Evolutionary conservation across 176 grass and related monocot species (phyloP).

Genomic region (Musa schizocarpa): DNA sequence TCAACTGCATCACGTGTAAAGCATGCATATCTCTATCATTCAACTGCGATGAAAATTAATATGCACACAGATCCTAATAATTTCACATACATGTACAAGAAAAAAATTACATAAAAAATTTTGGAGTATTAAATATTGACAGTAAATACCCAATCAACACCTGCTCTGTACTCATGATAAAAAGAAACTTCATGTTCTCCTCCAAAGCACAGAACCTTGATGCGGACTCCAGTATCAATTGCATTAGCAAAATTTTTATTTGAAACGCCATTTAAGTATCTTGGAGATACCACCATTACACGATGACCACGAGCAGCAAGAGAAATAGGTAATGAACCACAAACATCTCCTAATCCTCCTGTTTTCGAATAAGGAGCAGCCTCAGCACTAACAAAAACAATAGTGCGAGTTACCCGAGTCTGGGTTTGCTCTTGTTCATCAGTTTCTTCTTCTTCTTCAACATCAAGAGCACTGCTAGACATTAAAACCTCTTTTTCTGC

Average conservation of each 20-base stretch:
- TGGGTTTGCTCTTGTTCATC: not conserved
- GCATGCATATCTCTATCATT: not conserved
- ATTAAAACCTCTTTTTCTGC: conserved; percentile 5
- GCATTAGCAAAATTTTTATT: conserved; percentile 49
- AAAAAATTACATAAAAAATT: conserved; percentile 7
- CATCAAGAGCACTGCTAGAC: conserved; percentile 1
- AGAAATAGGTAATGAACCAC: conserved; percentile 87
- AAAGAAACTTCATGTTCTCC: conserved; percentile 72
- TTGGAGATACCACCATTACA: conserved; percentile 90
- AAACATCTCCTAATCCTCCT: conserved; percentile 89
- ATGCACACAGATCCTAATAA: not conserved
- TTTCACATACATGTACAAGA: not conserved
- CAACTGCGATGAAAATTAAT: not conserved
- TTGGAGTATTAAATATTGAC: not conserved
- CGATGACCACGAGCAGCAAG: conserved; percentile 82
- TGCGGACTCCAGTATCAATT: conserved; percentile 42
- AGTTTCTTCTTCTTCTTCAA: conserved; percentile 17
- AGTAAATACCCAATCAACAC: conserved; percentile 73
- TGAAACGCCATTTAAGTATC: conserved; percentile 63
- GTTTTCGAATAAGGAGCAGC: conserved; percentile 91
- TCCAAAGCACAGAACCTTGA: conserved; percentile 62
- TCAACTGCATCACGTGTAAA: not conserved
- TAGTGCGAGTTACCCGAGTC: conserved; percentile 43
- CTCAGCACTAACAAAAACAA: conserved; percentile 80
- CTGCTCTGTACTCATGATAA: conserved; percentile 76